Conservation (phyloP, 1,139 yeast species). For the Kurtzmaniella natalensis region DNA sequence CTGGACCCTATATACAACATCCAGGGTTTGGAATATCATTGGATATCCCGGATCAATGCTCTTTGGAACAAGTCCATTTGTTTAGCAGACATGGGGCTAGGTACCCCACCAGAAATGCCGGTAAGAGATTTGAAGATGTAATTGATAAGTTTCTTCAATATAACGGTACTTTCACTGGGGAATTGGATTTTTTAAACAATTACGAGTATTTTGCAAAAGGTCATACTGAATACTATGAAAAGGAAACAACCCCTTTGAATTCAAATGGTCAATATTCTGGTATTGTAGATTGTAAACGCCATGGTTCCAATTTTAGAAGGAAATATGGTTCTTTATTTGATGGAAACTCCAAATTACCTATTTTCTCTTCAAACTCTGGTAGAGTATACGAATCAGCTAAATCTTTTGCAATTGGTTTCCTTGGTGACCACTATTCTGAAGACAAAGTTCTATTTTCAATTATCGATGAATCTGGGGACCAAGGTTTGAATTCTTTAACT, state of each 20-base stretch:
- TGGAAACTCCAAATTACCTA: constrained; percentile 12
- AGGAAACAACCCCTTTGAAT: constrained; percentile 27
- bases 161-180: constrained; percentile 17
- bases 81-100: constrained; percentile 36
- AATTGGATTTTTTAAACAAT: constrained; percentile 20
- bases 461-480: neutral
- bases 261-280: constrained; percentile 25
- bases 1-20: constrained; percentile 35
- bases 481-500: constrained; percentile 16
- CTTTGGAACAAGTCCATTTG: constrained; percentile 32
- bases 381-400: constrained; percentile 15
- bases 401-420: constrained; percentile 20
- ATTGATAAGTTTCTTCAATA: constrained; percentile 18
- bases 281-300: constrained; percentile 13
- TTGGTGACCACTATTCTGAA: constrained; percentile 21
- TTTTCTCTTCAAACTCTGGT: constrained; percentile 15
- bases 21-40: constrained; percentile 32
- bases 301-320: constrained; percentile 14
- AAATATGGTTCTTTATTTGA: constrained; percentile 15
- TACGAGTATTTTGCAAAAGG: constrained; percentile 22
- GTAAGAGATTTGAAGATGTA: constrained; percentile 18
- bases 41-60: constrained; percentile 27
- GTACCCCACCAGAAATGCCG: constrained; percentile 26
- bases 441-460: constrained; percentile 11
- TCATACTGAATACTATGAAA: constrained; percentile 12